Evolutionary conservation across 78 protist species (phyloP).

Genomic region (Diacronema lutheri): DNA sequence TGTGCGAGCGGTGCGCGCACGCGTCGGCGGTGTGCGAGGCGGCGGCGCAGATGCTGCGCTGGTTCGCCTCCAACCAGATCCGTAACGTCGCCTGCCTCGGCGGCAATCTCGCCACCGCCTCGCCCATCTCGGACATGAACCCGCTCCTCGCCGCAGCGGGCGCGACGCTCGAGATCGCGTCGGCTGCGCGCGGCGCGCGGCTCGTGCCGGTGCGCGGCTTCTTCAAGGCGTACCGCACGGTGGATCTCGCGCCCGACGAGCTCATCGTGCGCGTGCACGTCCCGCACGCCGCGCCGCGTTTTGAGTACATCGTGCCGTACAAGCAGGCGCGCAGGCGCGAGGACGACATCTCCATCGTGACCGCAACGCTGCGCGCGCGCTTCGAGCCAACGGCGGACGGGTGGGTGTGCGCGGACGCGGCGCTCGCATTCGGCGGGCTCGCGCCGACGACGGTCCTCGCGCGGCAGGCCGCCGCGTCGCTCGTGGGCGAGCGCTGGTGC

Average conservation of each 20-base stretch:
- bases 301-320: conserved; percentile 63
- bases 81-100: conserved; percentile 83
- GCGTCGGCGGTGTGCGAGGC: neutral
- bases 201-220: neutral
- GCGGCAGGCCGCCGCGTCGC: neutral
- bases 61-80: conserved; percentile 79
- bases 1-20: neutral
- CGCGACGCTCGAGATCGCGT: neutral
- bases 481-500: neutral
- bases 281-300: neutral
- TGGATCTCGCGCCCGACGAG: conserved; percentile 45
- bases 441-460: conserved; percentile 36
- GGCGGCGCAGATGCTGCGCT: conserved; percentile 40
- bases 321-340: conserved; percentile 78
- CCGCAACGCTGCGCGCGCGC: conserved; percentile 62
- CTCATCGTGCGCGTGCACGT: conserved; percentile 40
- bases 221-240: neutral
- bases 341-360: conserved; percentile 90
- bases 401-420: neutral
- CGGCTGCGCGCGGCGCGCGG: conserved; percentile 7
- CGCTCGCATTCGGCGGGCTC: conserved; percentile 63
- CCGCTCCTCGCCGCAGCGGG: conserved; percentile 71
- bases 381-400: conserved; percentile 12
- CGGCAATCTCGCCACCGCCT: conserved; percentile 82
- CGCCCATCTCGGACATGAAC: conserved; percentile 83